Evolutionary conservation across 257 asterid genomes (phyloP).

Genomic region (Orobanche coerulescens): DNA sequence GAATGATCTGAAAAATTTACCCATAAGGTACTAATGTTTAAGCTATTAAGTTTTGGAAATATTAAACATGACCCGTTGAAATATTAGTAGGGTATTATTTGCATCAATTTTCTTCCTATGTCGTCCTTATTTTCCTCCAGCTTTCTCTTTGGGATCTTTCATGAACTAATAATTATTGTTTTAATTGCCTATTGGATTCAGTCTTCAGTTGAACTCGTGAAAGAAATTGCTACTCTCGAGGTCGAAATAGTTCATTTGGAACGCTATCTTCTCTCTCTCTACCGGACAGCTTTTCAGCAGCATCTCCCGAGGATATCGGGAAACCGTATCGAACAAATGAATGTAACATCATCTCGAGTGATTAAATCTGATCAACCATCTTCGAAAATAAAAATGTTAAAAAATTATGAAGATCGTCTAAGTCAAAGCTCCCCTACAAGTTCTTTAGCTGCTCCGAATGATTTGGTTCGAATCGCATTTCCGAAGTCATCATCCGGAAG

Average conservation of each 20-base stretch:
- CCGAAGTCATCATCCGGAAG: slow-evolving; percentile 41
- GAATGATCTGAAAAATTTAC: too few species aligned
- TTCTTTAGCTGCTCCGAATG: slow-evolving; percentile 37
- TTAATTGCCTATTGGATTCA: slow-evolving; percentile 25
- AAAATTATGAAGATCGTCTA: slow-evolving; percentile 13
- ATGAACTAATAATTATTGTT: neutral
- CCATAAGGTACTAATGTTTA: too few species aligned
- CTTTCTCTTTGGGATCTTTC: neutral
- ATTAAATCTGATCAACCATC: slow-evolving; percentile 24
- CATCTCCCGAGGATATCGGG: slow-evolving; percentile 31
- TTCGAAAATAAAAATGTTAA: slow-evolving; percentile 18
- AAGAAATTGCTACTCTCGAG: slow-evolving; percentile 69
- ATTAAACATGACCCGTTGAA: neutral
- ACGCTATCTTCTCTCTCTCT: slow-evolving; percentile 65
- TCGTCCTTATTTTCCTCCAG: neutral
- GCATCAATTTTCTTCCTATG: neutral
- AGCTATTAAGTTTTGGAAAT: too few species aligned
- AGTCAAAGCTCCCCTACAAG: slow-evolving; percentile 31
- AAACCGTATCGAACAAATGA: slow-evolving; percentile 22
- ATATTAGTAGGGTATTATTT: too few species aligned
- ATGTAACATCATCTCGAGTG: slow-evolving; percentile 22
- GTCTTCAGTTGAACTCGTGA: slow-evolving; percentile 61
- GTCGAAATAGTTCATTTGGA: slow-evolving; percentile 65
- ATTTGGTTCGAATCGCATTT: slow-evolving; percentile 27
- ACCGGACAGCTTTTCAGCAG: slow-evolving; percentile 49